These are phyloP conservation scores for Leptographium galeiforme DNA, from an alignment of 2,329 filamentous ascomycete species.

Conservation along the genomic window DNA sequence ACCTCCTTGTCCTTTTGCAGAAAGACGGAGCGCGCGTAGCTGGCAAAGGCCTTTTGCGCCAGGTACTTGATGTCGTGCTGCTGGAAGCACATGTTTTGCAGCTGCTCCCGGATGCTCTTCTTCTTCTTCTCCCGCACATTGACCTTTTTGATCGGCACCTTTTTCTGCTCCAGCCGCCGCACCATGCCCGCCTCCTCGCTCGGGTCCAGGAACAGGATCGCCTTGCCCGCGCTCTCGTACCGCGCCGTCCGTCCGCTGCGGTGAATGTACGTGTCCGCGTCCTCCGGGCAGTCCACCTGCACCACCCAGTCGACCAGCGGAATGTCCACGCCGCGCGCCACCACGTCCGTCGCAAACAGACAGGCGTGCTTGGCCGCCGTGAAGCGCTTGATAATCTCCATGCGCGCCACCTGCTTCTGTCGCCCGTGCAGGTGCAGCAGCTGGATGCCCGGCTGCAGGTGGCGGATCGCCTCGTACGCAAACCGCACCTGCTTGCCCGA, in stretches of 20 bases:
- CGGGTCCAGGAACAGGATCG: constrained; percentile 83
- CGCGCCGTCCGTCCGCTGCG: constrained; percentile 89
- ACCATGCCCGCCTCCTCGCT: constrained; percentile 91
- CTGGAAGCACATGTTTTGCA: constrained; percentile 94
- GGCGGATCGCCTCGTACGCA: constrained; percentile 83
- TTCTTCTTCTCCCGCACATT: constrained; percentile 85
- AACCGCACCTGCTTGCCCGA: constrained; percentile 95
- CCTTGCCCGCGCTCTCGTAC: constrained; percentile 75
- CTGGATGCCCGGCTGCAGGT: constrained; percentile 87
- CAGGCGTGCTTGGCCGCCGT: constrained; percentile 70
- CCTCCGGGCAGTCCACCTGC: constrained; percentile 94
- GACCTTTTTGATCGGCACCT: constrained; percentile 75
- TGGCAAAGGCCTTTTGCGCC: constrained; percentile 90
- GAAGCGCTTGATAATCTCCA: constrained; percentile 81
- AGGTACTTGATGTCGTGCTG: constrained; percentile 88
- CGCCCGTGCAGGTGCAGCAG: constrained; percentile 85
- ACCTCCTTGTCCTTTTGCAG: constrained; percentile 85
- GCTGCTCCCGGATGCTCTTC: constrained; percentile 65
- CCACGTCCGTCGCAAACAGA: constrained; percentile 89
- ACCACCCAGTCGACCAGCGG: constrained; percentile 97
- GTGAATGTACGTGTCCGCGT: constrained; percentile 96
- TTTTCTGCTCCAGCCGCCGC: constrained; percentile 71
- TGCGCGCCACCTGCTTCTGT: constrained; percentile 78
- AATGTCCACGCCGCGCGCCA: constrained; percentile 88
- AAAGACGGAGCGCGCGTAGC: constrained; percentile 73